Base-by-base conservation (phyloP, 2,329 filamentous ascomycete species). In the Hymenotorrendiella dingleyae region DNA sequence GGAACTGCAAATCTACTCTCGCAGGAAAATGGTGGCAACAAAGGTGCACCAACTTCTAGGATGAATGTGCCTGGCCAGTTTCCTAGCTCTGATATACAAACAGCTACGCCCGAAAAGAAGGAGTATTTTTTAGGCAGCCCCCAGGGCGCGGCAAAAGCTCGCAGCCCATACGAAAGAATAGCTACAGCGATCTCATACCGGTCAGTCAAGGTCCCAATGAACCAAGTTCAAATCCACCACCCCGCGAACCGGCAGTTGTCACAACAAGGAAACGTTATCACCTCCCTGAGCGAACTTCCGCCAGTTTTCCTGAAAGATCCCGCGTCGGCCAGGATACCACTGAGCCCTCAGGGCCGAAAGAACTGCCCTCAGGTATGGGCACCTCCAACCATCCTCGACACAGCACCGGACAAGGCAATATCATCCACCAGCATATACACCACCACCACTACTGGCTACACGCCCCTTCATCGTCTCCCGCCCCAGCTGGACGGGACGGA, bases 371-470 rank as follows among this genome's bases (percentile, higher is more conserved):
- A 33, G 16, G 16, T 43, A 36, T 52, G 47, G 43, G 30, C 44
- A 22, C 43, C 45, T 11, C 47, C 47, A 21, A 52, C 39, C 7
- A 50, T 49, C 12, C 23, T 28, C 43, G 42, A 40, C 27, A 41
- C 44, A 23, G 26, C 42, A 28, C 41, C 36, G 14, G 45, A 45
- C 36, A 33, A 32, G 26, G 28, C 27, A 39, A 11, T 21, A 45
- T 47, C 47, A 45, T 73, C 50, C 77, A 75, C 53, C 52, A 77
- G 45, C 76, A 80, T 58, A 76, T 71, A 50, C 76, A 80, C 54
- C 74, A 80, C 54, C 76, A 80, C 59, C 76, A 80, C 63, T 80
- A 79, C 65, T 79, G 76, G 76, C 48, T 71, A 49, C 47, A 42
- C 20, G 45, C 49, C 19, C 30, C 41, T 14, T 47, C 51, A 27